Base-by-base conservation (phyloP, 139 green algal genomes). In the Chlorella sp. region DNA sequence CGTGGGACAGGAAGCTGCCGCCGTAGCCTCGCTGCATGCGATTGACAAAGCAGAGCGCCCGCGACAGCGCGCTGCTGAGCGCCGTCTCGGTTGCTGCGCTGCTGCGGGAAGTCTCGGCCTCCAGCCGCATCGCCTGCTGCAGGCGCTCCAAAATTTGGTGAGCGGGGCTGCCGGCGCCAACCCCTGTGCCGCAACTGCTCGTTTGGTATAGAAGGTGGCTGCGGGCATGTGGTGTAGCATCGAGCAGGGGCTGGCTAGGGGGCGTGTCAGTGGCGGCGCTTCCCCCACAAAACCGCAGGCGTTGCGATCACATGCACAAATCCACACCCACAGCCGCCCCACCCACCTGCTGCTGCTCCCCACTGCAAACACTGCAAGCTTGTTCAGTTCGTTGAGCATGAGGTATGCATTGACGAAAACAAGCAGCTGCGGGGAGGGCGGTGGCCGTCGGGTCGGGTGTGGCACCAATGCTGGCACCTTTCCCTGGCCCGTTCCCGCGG, bases 331-430 rank as follows among this genome's bases (percentile, higher is more conserved):
- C 48, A 58, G 48, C 48, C 17, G 21, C 48, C 21, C 17, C 21
- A 58, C 48, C 48, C 17, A 58, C 48, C 48, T 58, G 17, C 21
- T 58, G 17, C 48, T 58, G 17, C 17, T n/a, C 21, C 68, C 42
- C 8, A 74, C 64, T 36, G 60, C 70, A 64, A 83, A 77, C 5
- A 86, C 48, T 35, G 58, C 66, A 31, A 75, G 31, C 41, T 74
- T 69, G 71, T 86, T 86, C 56, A 21, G 55, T 36, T 83, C 76
- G 48, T 77, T 79, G 9, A 83, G 36, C 15, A 80, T 29, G 6
- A 76, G 46, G 56, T 77, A 79, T 4, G 64, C 43, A 8, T 79
- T 75, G 4, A 86, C 14, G 45, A 83, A 86, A 33, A 77, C 27
- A 31, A 86, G 25, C 29, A 86, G 15, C 48, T 58, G 48, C 48